Percentiles rank a stretch among this genome's conserved stretches.
Conservation (phyloP, 345 rosid species). For the Rhizophora mangle region DNA sequence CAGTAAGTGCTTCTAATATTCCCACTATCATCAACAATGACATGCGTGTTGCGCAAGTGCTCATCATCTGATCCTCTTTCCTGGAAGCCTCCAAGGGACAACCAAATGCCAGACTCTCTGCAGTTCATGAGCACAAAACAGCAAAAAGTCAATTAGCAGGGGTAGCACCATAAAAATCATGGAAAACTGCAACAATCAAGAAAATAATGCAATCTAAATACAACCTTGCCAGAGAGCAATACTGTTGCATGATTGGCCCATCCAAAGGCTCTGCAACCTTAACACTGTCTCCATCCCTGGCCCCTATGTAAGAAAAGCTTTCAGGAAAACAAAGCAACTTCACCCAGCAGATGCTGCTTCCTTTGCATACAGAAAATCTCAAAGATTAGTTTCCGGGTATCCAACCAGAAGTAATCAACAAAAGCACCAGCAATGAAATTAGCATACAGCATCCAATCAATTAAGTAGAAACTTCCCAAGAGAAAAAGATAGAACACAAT, state of each 20-base stretch:
- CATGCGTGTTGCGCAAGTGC: conserved; percentile 76
- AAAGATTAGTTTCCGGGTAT: not conserved
- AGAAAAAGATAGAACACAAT: no score
- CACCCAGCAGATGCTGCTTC: conserved; percentile 86
- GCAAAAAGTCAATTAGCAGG: not conserved
- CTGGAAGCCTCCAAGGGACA: conserved; percentile 93
- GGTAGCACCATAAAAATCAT: not conserved
- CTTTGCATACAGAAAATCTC: conserved; percentile 31
- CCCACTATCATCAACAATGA: conserved; percentile 70
- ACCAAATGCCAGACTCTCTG: conserved; percentile 81
- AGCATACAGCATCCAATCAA: not conserved
- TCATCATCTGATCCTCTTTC: conserved; percentile 71
- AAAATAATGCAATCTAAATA: not conserved
- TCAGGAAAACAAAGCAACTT: conserved; percentile 90
- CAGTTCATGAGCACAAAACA: conserved; percentile 7
- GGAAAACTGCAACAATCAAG: not conserved
- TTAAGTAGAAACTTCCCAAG: no score
- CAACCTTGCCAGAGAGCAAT: conserved; percentile 86
- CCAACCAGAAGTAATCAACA: conserved; percentile 1
- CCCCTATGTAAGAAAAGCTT: conserved; percentile 72
- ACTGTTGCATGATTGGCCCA: conserved; percentile 78
- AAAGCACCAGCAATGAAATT: not conserved
- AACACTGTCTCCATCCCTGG: conserved; percentile 62
- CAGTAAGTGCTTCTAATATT: conserved; percentile 59
- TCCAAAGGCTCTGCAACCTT: conserved; percentile 68